Evolutionary conservation across 441 rosid genomes (phyloP), one percentile per base, ranked within the genome.

Genomic region (Adansonia rubrostipa): DNA sequence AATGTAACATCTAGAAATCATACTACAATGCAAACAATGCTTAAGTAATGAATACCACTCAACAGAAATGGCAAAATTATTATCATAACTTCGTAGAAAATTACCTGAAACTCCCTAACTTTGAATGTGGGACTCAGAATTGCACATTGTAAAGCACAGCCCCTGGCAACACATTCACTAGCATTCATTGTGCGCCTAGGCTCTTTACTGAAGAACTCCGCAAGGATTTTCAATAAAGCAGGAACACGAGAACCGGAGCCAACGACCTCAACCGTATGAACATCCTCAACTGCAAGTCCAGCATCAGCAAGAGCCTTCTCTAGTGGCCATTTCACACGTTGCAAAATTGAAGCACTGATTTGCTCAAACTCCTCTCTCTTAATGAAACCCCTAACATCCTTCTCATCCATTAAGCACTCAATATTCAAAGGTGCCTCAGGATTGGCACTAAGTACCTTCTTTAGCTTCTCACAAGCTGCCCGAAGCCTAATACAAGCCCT

Each of bases 161-260:
- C 99, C 76, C 92, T 90, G 0, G 98, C 89, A 57, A 97, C 99
- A 85, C 98, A 94, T 88, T 97, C 99, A 79, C 98, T 97, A 1
- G 99, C 98, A 83, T 97, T 97, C 98, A 97, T 93, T 15, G 98
- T 93, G 15, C 98, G 92, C 80, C 98, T 89, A 10, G 98, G 98
- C 84, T 94, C 99, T 86, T 94, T 97, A 2, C 98, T 98, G 71
- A 97, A 97, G 82, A 97, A 92, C 64, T 94, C 98, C 0, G 95
- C 88, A 74, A 96, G 71, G 51, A 96, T 93, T 84, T 87, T 96
- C 36, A 92, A 78, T 28, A 96, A 67, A 10, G 99, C 89, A 69
- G 99, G 99, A 45, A 94, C 82, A 6, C 99, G 93, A 54, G 99
- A 94, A 6, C 87, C 92, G 77, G 98, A 93, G 45, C 99, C 99